Conservation (phyloP, 257 asterid genomes). For the Datura wrightii region DNA sequence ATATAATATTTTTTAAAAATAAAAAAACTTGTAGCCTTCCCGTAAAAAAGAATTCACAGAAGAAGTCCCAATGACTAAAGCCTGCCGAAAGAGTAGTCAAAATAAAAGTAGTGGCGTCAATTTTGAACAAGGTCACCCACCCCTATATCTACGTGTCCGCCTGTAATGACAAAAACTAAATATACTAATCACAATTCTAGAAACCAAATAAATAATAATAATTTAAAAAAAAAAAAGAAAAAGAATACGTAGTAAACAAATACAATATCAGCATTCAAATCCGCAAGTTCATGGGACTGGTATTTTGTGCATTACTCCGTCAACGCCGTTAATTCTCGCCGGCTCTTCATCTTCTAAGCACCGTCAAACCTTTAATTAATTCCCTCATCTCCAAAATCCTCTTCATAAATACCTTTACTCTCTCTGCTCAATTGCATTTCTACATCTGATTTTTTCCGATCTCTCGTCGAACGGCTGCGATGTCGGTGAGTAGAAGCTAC, state of each 20-base stretch:
- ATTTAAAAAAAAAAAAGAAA: not conserved
- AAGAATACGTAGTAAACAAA: not conserved
- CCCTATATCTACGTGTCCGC: constrained; percentile 42
- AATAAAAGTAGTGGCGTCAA: not conserved
- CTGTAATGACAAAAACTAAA: constrained; percentile 30
- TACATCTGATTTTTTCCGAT: not conserved
- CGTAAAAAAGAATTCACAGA: no score
- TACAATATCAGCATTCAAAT: not conserved
- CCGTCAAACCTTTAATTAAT: not conserved
- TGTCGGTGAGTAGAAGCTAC: constrained; percentile 60
- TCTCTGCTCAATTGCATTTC: constrained; percentile 15
- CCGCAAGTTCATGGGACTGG: not conserved
- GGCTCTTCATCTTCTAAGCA: constrained; percentile 28
- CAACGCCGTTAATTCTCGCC: constrained; percentile 48
- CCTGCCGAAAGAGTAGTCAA: no score
- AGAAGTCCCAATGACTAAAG: no score
- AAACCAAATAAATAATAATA: not conserved
- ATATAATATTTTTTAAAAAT: no score
- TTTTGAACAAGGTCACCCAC: not conserved
- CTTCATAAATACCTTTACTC: constrained; percentile 30
- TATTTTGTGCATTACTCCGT: constrained; percentile 29
- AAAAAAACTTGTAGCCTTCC: no score
- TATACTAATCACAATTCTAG: not conserved
- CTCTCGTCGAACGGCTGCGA: constrained; percentile 32
- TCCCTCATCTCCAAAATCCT: constrained; percentile 34